Conservation (phyloP, 768 basidiomycete species). For the Panaeolus cyanescens region DNA sequence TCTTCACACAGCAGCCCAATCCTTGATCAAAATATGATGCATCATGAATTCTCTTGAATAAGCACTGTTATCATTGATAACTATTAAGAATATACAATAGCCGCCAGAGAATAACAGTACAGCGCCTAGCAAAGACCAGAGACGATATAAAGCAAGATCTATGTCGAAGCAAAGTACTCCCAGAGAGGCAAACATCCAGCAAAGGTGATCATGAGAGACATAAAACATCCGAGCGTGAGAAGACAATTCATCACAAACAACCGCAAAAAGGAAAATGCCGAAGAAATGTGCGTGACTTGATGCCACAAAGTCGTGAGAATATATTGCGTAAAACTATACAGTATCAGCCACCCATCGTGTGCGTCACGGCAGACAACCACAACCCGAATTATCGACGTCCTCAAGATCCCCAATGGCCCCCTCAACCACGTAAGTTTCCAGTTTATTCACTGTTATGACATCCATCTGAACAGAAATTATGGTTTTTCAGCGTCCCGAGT, state of each 20-base stretch:
- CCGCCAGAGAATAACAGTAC: too few species aligned
- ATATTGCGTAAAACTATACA: slow-evolving; percentile 44
- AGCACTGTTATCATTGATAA: neutral
- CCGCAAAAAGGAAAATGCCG: neutral
- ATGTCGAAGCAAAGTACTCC: neutral
- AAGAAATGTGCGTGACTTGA: neutral
- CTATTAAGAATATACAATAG: too few species aligned
- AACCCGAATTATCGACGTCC: slow-evolving; percentile 38
- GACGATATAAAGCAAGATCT: neutral
- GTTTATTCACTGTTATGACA: neutral
- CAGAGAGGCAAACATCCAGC: neutral
- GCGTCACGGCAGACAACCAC: slow-evolving; percentile 21
- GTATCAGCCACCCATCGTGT: slow-evolving; percentile 40
- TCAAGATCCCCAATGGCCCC: slow-evolving; percentile 58
- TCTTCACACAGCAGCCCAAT: neutral
- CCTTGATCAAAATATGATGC: neutral
- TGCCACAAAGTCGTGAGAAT: slow-evolving; percentile 19
- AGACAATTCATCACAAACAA: neutral
- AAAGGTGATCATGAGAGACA: neutral
- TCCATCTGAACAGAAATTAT: slow-evolving; percentile 11
- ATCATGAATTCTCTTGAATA: neutral
- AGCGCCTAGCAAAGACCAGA: too few species aligned
- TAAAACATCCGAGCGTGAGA: neutral
- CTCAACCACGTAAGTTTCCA: slow-evolving; percentile 53
- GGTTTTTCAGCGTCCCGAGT: slow-evolving; percentile 47